Evolutionary conservation across 495 filamentous ascomycete species (phyloP), one percentile per base, ranked within the genome.

Genomic region (Penicillium daleae): DNA sequence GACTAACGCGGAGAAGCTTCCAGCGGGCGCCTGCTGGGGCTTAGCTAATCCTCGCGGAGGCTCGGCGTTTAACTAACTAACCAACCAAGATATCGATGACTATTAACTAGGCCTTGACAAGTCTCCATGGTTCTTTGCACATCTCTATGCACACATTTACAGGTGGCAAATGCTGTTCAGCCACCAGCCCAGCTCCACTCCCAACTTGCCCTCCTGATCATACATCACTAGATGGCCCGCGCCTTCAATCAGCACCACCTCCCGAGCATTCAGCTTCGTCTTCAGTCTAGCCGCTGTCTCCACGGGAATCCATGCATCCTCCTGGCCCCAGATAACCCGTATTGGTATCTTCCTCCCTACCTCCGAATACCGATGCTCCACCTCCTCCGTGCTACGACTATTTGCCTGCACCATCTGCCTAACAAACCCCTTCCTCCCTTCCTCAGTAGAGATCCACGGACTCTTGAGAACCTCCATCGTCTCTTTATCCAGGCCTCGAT

Each of bases 1-100:
- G 70, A 72, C 67, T 72, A 70, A 71, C 74, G 74, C 65, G 73
- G 74, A 72, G 74, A 69, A 72, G 71, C 62, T 71, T 64, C 71
- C 67, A 72, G 67, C 61, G 26, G 26, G 26, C 13, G 19, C 40
- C 40, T 19, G n/a, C 12, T 12, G n/a, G 9, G 42, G 57, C 63
- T 72, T 74, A 73, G 60, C 66, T 71, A 62, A 54, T 2, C 6
- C 66, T 57, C 57, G 42, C 67, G 67, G 71, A 66, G 68, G 66
- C 69, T 53, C 53, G 42, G 42, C 42, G 21, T 46, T 46, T 21
- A 44, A 44, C 39, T 44, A 44, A 44, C 39, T 44, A 13, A 13
- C 39, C 19, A 44, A 3, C 19, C 13, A 31, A 31, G 29, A 31
- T 31, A n/a, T n/a, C n/a, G n/a, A n/a, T n/a, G n/a, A n/a, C n/a